A percentile compares a stretch with the other conserved stretches of the same genome.
Conservation (phyloP, 306 rosid species). For the Rosa rugosa region DNA sequence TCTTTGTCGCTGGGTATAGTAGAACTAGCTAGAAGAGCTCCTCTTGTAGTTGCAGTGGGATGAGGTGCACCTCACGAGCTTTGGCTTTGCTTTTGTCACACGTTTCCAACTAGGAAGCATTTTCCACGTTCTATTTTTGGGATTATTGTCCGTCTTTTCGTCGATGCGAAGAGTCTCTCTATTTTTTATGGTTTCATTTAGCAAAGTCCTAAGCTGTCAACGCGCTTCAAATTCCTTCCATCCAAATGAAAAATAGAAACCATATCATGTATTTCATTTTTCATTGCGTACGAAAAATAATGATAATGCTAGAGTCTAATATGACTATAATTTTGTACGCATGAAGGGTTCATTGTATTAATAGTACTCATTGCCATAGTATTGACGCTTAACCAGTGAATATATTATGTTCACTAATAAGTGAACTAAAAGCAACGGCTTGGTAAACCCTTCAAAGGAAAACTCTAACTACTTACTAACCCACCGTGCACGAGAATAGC, state of each 20-base stretch:
- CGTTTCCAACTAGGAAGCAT: conserved; percentile 26
- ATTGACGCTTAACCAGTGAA: too few species aligned
- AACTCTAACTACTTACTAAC: too few species aligned
- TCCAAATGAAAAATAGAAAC: not conserved
- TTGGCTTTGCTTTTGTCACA: conserved; percentile 2
- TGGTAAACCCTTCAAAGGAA: too few species aligned
- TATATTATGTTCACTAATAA: too few species aligned
- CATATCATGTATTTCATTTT: not conserved
- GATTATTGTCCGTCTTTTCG: not conserved
- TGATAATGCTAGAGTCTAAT: too few species aligned
- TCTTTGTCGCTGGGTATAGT: not conserved
- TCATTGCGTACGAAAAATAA: not conserved
- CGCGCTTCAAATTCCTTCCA: not conserved
- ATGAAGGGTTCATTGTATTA: too few species aligned
- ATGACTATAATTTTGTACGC: too few species aligned
- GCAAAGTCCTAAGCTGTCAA: not conserved
- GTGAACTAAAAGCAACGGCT: too few species aligned
- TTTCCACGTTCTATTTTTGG: conserved; percentile 31
- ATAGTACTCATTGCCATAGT: too few species aligned
- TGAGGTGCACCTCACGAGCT: not conserved
- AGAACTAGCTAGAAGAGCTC: too few species aligned
- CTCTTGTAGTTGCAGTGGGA: not conserved
- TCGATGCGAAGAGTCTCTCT: not conserved
- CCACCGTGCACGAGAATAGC: too few species aligned
- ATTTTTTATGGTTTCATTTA: not conserved